These are phyloP conservation scores for Fusarium staphyleae DNA, from an alignment of 2,329 filamentous ascomycete species.

Conservation along the genomic window DNA sequence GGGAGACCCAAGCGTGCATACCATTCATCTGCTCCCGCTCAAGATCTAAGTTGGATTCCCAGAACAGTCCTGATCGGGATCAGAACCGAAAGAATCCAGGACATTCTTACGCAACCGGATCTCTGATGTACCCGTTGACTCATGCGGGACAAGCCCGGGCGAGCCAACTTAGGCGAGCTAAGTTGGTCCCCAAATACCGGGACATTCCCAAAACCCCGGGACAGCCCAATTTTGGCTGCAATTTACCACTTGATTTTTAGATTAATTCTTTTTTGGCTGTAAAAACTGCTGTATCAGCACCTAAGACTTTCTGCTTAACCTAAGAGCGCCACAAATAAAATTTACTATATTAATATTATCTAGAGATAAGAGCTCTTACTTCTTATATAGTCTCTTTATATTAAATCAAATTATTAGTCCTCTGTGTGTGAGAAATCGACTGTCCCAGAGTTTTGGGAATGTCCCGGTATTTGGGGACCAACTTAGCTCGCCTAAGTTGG, in stretches of 20 bases:
- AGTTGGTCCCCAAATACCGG: background rate
- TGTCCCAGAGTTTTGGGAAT: background rate
- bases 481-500: background rate
- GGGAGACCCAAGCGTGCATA: constrained; percentile 2
- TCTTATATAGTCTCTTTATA: too few species aligned
- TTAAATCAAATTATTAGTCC: too few species aligned
- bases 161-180: background rate
- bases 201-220: background rate
- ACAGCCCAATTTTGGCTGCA: too few species aligned
- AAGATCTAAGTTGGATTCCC: background rate
- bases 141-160: background rate
- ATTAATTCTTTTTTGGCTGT: too few species aligned
- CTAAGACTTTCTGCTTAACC: too few species aligned
- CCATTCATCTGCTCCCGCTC: background rate
- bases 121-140: background rate
- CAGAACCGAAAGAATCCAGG: background rate
- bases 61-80: background rate
- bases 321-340: too few species aligned
- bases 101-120: background rate
- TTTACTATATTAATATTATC: too few species aligned
- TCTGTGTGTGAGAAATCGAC: too few species aligned
- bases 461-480: background rate
- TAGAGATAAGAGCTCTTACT: too few species aligned
- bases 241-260: too few species aligned
- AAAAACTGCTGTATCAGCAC: too few species aligned